A percentile compares a stretch with the other conserved stretches of the same genome.
Conservation (phyloP, 2,329 filamentous ascomycete genomes). For the Pyricularia sp. region DNA sequence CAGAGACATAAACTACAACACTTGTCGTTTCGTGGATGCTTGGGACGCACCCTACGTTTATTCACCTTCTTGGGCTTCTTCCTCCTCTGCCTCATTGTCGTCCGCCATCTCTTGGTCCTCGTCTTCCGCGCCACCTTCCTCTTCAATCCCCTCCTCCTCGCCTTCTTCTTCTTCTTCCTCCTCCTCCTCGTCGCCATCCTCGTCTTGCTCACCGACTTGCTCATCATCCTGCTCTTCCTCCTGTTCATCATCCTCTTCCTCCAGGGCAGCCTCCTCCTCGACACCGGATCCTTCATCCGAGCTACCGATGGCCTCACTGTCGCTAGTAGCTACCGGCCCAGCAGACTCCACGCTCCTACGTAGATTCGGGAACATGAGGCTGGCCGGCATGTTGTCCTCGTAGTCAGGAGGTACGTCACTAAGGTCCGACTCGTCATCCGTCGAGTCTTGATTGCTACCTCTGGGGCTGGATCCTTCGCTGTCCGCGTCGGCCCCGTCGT, state of each 20-base stretch:
- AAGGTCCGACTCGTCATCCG: slow-evolving; percentile 56
- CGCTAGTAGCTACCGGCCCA: slow-evolving; percentile 10
- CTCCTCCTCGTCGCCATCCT: slow-evolving; percentile 7
- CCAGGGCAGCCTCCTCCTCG: slow-evolving; percentile 10
- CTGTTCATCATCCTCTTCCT: slow-evolving; percentile 7
- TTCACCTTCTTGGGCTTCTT: slow-evolving; percentile 11
- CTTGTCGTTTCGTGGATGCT: background rate
- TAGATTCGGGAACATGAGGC: slow-evolving; percentile 39
- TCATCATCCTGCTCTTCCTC: slow-evolving; percentile 8
- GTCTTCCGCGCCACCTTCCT: slow-evolving; percentile 4
- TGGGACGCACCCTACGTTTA: background rate
- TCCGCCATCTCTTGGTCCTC: slow-evolving; percentile 8
- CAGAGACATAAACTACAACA: background rate
- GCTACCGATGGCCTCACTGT: slow-evolving; percentile 8
- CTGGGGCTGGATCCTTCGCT: slow-evolving; percentile 35
- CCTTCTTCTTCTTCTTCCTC: slow-evolving; percentile 4
- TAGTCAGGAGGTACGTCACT: slow-evolving; percentile 49
- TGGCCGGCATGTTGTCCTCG: slow-evolving; percentile 41
- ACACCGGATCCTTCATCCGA: slow-evolving; percentile 12
- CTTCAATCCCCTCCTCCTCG: background rate
- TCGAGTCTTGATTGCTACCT: slow-evolving; percentile 50
- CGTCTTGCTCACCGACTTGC: slow-evolving; percentile 11
- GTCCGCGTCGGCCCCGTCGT: slow-evolving; percentile 16
- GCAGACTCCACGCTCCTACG: slow-evolving; percentile 22
- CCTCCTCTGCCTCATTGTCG: slow-evolving; percentile 6